Base-by-base conservation (phyloP, 257 asterid species). In the Solanum chmielewskii region DNA sequence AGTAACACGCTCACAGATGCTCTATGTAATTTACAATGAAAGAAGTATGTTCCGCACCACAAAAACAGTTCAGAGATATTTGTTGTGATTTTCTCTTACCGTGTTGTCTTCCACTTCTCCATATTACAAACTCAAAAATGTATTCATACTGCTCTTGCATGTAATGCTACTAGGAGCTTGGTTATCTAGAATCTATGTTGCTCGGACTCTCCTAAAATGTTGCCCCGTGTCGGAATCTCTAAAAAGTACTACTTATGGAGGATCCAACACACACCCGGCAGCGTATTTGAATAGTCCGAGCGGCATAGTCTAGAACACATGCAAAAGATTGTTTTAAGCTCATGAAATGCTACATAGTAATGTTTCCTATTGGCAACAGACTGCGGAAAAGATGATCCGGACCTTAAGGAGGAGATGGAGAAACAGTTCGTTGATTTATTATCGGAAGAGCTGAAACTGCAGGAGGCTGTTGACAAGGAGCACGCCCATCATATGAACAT, bases 331-430 rank as follows among this genome's bases (percentile, higher is more conserved):
- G 25, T 80, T 80, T 31, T 27, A 45, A 27, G 16, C 68, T 11
- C 59, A 80, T 39, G 31, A 45, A 56, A 25, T 27, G 25, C 41
- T 44, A 31, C 74, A 74, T 27, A 4, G 41, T 80, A 47, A 80
- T 31, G 70, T 56, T 73, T 56, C 64, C 4, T 11, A 16, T 86
- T 76, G 33, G 64, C 52, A 64, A 29, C 86, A 95, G 99, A 95
- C 88, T 97, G 99, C 18, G 99, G 99, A 39, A 97, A 94, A 90
- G 97, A 94, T 90, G 98, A 97, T 83, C 99, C 98, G 3, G 98
- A 93, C 41, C 96, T 97, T 25, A 94, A 94, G 93, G 98, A 94
- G 88, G 99, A 97, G 90, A 95, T 95, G 99, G 95, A 92, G 92
- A 97, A 97, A 94, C 98, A 97, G 60, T 90, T 91, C 8, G 98